Base-by-base conservation (phyloP, 768 basidiomycete species). In the Pleurotus giganteus region DNA sequence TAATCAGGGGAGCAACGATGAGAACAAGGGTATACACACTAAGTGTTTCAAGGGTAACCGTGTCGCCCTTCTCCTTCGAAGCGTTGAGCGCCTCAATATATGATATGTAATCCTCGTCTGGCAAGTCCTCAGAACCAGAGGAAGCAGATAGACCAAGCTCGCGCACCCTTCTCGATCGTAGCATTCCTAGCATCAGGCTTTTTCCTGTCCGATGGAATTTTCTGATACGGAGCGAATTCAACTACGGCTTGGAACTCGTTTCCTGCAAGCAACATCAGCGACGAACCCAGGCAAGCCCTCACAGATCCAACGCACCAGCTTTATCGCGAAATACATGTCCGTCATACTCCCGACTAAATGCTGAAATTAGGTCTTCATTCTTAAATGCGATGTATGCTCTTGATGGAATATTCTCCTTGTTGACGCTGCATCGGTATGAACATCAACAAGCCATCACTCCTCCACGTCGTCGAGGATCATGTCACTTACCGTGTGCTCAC, bases 311-410 rank as follows among this genome's bases (percentile, higher is more conserved):
- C 37, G 17, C 4, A 93, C 96, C 96, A 58, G 88, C 79, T 77
- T 94, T 97, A 66, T 98, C 94, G 58, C 88, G 76, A 66, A 96
- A 98, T 21, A 89, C 45, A 71, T 98, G 95, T 0, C 96, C 96
- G 62, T 98, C 92, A 61, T 92, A 99, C 29, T 81, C 93, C 24
- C 77, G 76, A 63, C 89, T 88, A 63, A 98, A 98, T 2, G 66
- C 67, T 2, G 88, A 79, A 13, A 98, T 72, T 9, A 75, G 73
- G 15, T 89, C 89, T 53, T 87, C 84, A 13, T 72, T 80, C 75
- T 83, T 88, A 80, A 99, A 97, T 1, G 86, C 85, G 58, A 97
- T 88, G 67, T 98, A 98, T 11, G 96, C 96, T 37, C 95, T 83
- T 19, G 95, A 94, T 15, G 86, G 78, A 6, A 92, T 72, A 54